Evolutionary conservation across 2,329 filamentous ascomycete species (phyloP).

Genomic region (Claviceps monticola): DNA sequence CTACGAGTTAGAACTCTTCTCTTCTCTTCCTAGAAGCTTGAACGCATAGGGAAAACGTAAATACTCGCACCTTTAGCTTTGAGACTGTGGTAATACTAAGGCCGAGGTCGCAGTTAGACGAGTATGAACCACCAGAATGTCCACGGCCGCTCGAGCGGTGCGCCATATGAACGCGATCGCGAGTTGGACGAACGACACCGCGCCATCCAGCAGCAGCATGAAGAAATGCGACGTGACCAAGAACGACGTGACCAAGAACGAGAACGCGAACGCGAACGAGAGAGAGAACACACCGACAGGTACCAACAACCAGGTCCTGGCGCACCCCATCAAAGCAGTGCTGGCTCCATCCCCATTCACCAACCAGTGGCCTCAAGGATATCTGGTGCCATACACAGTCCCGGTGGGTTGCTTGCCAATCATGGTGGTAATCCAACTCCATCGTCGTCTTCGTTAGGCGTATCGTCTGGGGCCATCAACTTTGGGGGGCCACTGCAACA

Average conservation of each 20-base stretch:
- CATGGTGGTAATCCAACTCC: conserved; percentile 44
- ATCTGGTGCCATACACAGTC: conserved; percentile 74
- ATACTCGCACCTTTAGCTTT: not conserved
- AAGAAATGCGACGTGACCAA: conserved; percentile 34
- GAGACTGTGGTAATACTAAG: conserved; percentile 1
- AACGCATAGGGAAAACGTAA: not conserved
- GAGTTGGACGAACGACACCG: conserved; percentile 35
- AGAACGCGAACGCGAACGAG: conserved; percentile 41
- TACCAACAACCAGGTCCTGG: conserved; percentile 44
- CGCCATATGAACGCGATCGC: conserved; percentile 34
- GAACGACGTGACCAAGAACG: conserved; percentile 36
- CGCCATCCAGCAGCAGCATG: conserved; percentile 31
- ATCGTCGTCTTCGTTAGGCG: conserved; percentile 37
- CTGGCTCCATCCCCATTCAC: conserved; percentile 80
- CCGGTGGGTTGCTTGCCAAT: conserved; percentile 72
- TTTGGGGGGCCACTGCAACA: conserved; percentile 46
- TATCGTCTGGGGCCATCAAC: conserved; percentile 34
- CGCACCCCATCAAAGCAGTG: conserved; percentile 61
- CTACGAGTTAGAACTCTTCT: not conserved
- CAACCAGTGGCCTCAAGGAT: conserved; percentile 81
- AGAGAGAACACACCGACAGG: conserved; percentile 39
- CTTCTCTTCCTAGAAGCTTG: not conserved
- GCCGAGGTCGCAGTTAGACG: conserved; percentile 6
- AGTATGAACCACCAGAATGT: conserved; percentile 35
- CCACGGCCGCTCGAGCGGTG: conserved; percentile 24